These are phyloP conservation scores for Naumovozyma castellii DNA, from an alignment of 805 yeast genomes.

Conservation along the genomic window DNA sequence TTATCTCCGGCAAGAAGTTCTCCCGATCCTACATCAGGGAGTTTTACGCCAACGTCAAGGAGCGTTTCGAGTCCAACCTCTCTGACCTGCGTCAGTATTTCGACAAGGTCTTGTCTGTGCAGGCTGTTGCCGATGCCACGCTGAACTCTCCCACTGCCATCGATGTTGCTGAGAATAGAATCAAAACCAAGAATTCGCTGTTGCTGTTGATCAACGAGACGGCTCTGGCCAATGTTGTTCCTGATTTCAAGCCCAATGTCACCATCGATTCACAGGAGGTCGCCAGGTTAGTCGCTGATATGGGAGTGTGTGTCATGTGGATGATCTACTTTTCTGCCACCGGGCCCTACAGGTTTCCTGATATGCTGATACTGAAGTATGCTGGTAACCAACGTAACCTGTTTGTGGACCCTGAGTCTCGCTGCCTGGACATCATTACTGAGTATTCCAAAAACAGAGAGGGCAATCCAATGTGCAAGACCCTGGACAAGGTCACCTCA, in stretches of 20 bases:
- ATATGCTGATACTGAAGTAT: conserved; percentile 2
- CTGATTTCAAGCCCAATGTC: neutral
- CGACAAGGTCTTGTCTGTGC: neutral
- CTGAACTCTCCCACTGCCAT: neutral
- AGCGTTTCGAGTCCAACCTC: neutral
- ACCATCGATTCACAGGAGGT: neutral
- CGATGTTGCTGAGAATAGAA: neutral
- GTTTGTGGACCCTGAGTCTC: conserved; percentile 1
- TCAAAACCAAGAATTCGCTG: neutral
- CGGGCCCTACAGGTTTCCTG: conserved; percentile 2
- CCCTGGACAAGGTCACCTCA: neutral
- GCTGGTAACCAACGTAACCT: conserved; percentile 3
- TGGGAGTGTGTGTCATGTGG: conserved; percentile 4
- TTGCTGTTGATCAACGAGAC: neutral
- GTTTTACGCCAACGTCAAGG: neutral
- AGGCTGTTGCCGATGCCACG: neutral
- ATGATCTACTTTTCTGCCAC: conserved; percentile 4
- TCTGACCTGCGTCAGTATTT: neutral
- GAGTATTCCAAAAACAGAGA: neutral
- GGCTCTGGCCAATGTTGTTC: neutral
- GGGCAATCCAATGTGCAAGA: neutral
- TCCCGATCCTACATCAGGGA: neutral
- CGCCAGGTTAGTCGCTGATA: neutral
- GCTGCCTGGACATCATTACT: neutral
- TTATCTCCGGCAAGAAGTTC: neutral